phyloP scores from a whole-genome alignment of 2,329 filamentous ascomycete genomes.

The Akanthomyces dipterigenus region DNA sequence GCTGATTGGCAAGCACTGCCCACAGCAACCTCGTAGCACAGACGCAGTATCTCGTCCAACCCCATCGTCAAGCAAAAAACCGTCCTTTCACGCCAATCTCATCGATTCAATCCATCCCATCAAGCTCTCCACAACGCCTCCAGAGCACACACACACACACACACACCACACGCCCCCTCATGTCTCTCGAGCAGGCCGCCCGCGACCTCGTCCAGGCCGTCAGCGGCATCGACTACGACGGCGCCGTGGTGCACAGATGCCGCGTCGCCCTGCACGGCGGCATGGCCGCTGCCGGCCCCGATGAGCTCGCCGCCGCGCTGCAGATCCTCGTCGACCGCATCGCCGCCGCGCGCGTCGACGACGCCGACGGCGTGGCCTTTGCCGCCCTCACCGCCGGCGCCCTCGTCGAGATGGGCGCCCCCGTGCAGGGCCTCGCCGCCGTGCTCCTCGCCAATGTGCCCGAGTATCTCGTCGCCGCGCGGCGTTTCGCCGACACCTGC shows the following conservation, averaged over 20 bases:
- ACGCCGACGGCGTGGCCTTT: slow-evolving; percentile 6
- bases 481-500: slow-evolving; percentile 2
- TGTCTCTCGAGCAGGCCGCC: slow-evolving; percentile 8
- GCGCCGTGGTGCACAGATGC: slow-evolving; percentile 3
- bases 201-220: slow-evolving; percentile 5
- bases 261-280: slow-evolving; percentile 6
- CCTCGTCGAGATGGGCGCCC: slow-evolving; percentile 5
- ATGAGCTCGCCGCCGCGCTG: not conserved
- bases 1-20: not conserved
- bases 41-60: not conserved
- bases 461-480: not conserved
- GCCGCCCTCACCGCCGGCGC: slow-evolving; percentile 4
- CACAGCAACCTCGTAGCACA: not conserved
- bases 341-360: not conserved
- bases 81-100: not conserved
- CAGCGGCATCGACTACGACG: slow-evolving; percentile 10
- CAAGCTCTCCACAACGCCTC: not conserved
- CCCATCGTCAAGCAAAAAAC: not conserved
- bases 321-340: not conserved
- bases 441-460: not conserved
- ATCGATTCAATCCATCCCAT: not conserved
- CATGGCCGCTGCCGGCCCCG: not conserved
- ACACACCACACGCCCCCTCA: not conserved
- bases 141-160: not conserved
- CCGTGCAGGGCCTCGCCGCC: not conserved